Base-by-base conservation (phyloP, 1,139 yeast genomes). In the Lodderomyces oxycetoniae region DNA sequence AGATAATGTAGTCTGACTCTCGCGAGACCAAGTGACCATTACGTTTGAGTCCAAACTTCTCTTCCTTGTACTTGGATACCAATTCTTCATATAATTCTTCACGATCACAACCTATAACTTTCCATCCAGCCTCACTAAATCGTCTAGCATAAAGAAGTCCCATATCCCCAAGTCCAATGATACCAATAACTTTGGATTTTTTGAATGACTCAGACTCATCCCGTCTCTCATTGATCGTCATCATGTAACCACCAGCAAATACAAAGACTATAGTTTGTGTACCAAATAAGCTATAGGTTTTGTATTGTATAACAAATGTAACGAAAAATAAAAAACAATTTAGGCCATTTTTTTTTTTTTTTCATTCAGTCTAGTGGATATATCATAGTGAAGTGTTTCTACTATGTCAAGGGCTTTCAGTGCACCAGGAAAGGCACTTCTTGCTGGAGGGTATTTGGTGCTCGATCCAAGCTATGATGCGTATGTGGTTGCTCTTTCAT, bases 141-240 rank as follows among this genome's bases (percentile, higher is more conserved):
- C 82, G 62, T 12, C 69, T 67, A 40, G 97, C 97, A 50, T 91
- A 91, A 44, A 91, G 61, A 29, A 76, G 63, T 11, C 98, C 98
- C 98, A 91, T 91, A 55, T 91, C 98, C 17, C 98, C 98, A 28
- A 91, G 73, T 1, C 98, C 98, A 38, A 91, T 89, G 43, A 91
- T 84, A 2, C 98, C 98, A 32, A 91, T 74, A 4, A 28, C 23
- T 25, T 35, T 26, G 65, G 67, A 52, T 78, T 82, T 24, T 65
- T 32, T 12, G 35, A 31, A 17, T n/a, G n/a, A n/a, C 37, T 34
- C 4, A 43, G 31, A 9, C 10, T 31, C 34, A 7, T 30, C 22
- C 2, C 13, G 17, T 11, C n/a, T n/a, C n/a, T n/a, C n/a, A n/a
- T n/a, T n/a, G n/a, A n/a, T n/a, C n/a, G n/a, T n/a, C n/a, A n/a